Conservation (phyloP, 2,329 filamentous ascomycete species). For the Dactylellina parvicollis region DNA sequence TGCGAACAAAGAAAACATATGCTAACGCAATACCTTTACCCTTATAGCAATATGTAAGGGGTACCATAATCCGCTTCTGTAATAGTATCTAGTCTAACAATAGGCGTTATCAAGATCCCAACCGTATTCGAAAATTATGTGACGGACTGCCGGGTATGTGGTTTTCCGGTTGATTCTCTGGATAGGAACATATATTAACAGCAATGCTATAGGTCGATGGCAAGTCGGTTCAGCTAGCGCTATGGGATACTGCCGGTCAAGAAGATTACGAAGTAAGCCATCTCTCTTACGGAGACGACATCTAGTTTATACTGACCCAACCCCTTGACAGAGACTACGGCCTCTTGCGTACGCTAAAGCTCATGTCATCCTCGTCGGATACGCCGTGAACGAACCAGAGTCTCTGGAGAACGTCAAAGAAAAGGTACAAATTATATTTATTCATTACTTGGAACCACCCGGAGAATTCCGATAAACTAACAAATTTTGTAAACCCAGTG, state of each 20-base stretch:
- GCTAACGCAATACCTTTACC: slow-evolving; percentile 2
- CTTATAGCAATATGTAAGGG: slow-evolving; percentile 49
- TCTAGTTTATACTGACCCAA: neutral
- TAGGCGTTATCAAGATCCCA: slow-evolving; percentile 72
- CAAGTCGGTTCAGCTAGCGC: slow-evolving; percentile 94
- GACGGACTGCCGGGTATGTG: slow-evolving; percentile 86
- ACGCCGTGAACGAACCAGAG: slow-evolving; percentile 93
- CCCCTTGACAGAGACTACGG: slow-evolving; percentile 71
- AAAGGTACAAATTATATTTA: slow-evolving; percentile 75
- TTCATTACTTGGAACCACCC: no score
- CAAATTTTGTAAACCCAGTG: slow-evolving; percentile 68
- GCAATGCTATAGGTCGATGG: slow-evolving; percentile 72
- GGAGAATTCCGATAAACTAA: neutral
- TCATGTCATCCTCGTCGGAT: slow-evolving; percentile 95
- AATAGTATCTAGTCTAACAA: slow-evolving; percentile 49
- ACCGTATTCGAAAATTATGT: slow-evolving; percentile 99
- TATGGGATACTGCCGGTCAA: slow-evolving; percentile 99
- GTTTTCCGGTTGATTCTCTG: no score
- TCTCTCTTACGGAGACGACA: neutral
- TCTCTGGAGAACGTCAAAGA: slow-evolving; percentile 97
- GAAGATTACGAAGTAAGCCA: slow-evolving; percentile 86
- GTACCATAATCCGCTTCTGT: neutral
- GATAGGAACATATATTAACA: no score
- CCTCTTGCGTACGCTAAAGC: slow-evolving; percentile 96
- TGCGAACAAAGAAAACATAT: slow-evolving; percentile 53